Evolutionary conservation across 2,329 filamentous ascomycete genomes (phyloP).

Genomic region (Ilyonectria robusta): DNA sequence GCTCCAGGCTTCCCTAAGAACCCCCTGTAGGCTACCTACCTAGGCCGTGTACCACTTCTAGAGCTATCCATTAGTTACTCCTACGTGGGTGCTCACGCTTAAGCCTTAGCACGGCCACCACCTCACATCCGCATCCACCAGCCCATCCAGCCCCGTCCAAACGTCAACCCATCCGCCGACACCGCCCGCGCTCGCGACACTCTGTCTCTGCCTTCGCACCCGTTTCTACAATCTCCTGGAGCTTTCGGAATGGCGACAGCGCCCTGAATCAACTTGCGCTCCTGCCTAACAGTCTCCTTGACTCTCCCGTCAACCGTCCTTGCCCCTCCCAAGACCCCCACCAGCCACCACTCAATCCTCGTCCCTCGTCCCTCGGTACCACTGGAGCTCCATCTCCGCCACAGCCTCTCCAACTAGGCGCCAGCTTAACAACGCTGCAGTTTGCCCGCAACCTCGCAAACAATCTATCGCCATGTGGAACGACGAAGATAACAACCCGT

Average conservation of each 20-base stretch:
- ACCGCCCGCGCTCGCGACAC: conserved; percentile 5
- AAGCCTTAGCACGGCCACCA: conserved; percentile 18
- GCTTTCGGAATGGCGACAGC: conserved; percentile 2
- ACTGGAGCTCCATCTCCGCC: conserved; percentile 27
- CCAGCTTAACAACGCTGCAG: conserved; percentile 23
- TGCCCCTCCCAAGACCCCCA: conserved; percentile 25
- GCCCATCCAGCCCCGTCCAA: conserved; percentile 21
- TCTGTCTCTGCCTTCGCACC: conserved; percentile 10
- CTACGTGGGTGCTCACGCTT: neutral
- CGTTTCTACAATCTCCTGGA: conserved; percentile 11
- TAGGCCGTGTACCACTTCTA: conserved; percentile 17
- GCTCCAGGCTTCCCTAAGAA: conserved; percentile 3
- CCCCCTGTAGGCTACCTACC: neutral
- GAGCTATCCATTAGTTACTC: conserved; percentile 1
- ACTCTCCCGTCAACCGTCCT: conserved; percentile 1
- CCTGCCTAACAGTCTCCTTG: neutral
- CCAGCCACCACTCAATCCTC: conserved; percentile 25
- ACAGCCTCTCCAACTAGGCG: conserved; percentile 29
- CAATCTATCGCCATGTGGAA: conserved; percentile 83
- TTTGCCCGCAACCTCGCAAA: conserved; percentile 31
- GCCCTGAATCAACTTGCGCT: conserved; percentile 9
- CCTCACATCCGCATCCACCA: neutral
- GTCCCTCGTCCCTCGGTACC: conserved; percentile 15
- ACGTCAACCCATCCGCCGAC: conserved; percentile 20
- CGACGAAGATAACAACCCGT: conserved; percentile 98